Conservation (phyloP, 164 flowering plant genomes). For the Buxus sempervirens region DNA sequence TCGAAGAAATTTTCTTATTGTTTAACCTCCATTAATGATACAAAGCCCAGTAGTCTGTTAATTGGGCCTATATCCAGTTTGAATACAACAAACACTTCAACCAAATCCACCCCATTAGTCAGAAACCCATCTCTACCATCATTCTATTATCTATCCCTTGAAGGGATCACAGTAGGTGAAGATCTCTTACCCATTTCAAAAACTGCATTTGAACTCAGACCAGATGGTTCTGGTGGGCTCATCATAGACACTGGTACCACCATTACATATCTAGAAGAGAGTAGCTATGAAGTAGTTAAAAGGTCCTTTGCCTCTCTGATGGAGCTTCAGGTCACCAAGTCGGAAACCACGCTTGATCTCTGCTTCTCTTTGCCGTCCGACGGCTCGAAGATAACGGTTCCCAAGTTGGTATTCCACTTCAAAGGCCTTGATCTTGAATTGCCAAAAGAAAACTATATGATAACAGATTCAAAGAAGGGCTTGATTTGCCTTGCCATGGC, state of each 20-base stretch:
- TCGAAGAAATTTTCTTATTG: conserved; percentile 76
- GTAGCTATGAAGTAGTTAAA: conserved; percentile 40
- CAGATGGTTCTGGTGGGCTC: conserved; percentile 74
- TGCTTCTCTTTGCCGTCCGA: conserved; percentile 57
- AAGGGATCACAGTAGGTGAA: conserved; percentile 73
- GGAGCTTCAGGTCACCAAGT: conserved; percentile 37
- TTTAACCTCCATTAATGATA: conserved; percentile 55
- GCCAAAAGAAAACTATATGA: conserved; percentile 71
- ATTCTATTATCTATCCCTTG: conserved; percentile 64
- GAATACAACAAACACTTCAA: conserved; percentile 6
- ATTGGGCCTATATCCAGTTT: conserved; percentile 53
- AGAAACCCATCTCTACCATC: conserved; percentile 62
- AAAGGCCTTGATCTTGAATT: conserved; percentile 62
- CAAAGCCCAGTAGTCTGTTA: conserved; percentile 48
- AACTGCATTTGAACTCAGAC: conserved; percentile 40
- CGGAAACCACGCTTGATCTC: conserved; percentile 55
- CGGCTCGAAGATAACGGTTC: conserved; percentile 39
- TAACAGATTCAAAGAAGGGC: conserved; percentile 48
- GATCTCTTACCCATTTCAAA: conserved; percentile 42
- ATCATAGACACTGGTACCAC: conserved; percentile 94
- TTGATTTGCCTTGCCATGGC: conserved; percentile 78
- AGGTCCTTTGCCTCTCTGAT: conserved; percentile 53
- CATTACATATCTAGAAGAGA: conserved; percentile 56
- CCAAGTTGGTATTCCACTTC: conserved; percentile 67
- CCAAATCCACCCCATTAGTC: conserved; percentile 47